Percentiles rank a stretch among this genome's conserved stretches.
Evolutionary conservation across 2,329 filamentous ascomycete species (phyloP).

Genomic region (Fusarium devonianum): DNA sequence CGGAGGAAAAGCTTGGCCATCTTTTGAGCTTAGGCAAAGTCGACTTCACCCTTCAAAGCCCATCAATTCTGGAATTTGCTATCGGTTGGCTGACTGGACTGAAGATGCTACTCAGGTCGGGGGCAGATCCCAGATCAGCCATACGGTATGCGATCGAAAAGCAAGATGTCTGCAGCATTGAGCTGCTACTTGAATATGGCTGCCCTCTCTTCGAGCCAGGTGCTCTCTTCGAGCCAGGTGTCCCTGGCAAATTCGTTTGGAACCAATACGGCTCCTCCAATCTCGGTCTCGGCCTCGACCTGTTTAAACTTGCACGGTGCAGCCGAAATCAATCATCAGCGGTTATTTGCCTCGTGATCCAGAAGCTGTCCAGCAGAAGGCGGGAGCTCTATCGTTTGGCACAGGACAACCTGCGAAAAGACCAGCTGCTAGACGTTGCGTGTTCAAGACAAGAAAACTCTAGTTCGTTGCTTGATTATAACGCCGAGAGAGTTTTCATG

Average conservation of each 20-base stretch:
- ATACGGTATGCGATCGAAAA: neutral
- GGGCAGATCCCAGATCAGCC: neutral
- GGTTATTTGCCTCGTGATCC: neutral
- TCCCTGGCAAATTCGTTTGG: rapidly evolving
- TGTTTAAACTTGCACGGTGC: too few relatives aligned
- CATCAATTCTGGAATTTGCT: neutral
- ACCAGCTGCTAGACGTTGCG: neutral
- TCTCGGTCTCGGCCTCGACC: too few relatives aligned
- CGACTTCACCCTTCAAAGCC: neutral
- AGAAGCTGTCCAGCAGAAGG: neutral
- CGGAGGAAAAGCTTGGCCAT: neutral
- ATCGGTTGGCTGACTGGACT: slow-evolving; percentile 1
- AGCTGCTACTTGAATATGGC: neutral
- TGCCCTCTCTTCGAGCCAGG: neutral
- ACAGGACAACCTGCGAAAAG: neutral
- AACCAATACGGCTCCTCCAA: too few relatives aligned
- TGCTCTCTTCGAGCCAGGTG: too few relatives aligned
- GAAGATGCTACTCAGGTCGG: neutral
- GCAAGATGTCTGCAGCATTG: neutral
- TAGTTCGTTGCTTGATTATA: neutral
- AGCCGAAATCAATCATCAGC: too few relatives aligned
- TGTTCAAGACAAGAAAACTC: neutral
- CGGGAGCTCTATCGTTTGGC: neutral
- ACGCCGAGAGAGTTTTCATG: neutral
- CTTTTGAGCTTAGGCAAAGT: neutral